Base-by-base conservation (phyloP, 495 filamentous ascomycete species). In the Cercophora scortea region DNA sequence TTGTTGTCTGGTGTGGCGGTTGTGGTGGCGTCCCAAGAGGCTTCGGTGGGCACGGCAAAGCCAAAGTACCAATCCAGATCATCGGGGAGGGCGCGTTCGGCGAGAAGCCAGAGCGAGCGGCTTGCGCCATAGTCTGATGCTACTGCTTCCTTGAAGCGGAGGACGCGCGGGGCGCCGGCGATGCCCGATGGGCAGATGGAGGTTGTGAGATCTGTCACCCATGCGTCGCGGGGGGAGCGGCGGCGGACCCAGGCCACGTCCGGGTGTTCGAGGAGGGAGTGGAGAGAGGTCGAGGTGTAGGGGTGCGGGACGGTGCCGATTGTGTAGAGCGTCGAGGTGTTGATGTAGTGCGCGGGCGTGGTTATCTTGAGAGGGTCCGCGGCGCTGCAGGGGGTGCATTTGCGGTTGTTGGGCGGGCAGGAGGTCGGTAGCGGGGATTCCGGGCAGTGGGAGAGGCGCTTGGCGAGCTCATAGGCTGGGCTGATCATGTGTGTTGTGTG, bases 291-390 rank as follows among this genome's bases (percentile, higher is more conserved):
- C 9, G 89, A 70, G 9, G 91, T 95, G 69, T 88, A 95, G 0
- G 93, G 93, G 59, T 98, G 93, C 0, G 93, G 92, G 6, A 97
- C 82, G 8, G 82, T 86, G 58, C 84, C 90, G 57, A 97, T 88
- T 15, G 85, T 88, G 71, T 89, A 96, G 12, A 83, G 59, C 8
- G 71, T 72, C 1, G 81, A 76, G 9, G 74, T 78, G 61, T 89
- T 87, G 38, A 70, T 70, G 64, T 84, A 86, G 13, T 65, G 68
- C 3, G 74, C 59, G 1, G 81, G 81, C 8, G 81, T 85, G 35
- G 68, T 72, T 55, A 90, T 77, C 51, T 70, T 71, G 55, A 80
- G 58, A 2, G 80, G 75, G 32, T 79, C 74, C 7, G 74, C 69
- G 15, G 79, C 61, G 51, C 80, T 77, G 68, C 93, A 98, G 11